Evolutionary conservation across 2,329 filamentous ascomycete species (phyloP), one percentile per base, ranked within the genome.

Genomic region (Epicoccum sorghinum): DNA sequence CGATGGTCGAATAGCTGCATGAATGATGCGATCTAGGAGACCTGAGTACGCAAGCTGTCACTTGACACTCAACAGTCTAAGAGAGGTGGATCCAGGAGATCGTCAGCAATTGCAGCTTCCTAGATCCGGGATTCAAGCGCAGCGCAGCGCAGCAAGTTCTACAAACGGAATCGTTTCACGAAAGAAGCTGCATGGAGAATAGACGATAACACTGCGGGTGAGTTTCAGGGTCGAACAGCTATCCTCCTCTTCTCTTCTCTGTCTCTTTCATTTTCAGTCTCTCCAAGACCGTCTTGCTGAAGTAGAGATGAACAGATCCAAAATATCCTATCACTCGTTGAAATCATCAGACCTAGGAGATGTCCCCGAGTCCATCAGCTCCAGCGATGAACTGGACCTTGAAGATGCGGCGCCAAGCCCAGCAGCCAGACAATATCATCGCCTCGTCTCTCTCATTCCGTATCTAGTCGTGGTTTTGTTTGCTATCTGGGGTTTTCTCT

Each of bases 401-500:
- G 35, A 37, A 22, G 35, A 37, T 29, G 27, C 35, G 35, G 9
- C 35, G 6, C 35, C 14, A 14, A 7, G 18, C 35, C 14, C 35
- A 18, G 22, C 5, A 4, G 6, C 13, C 35, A 22, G 18, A 37
- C 10, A 29, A 33, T 33, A 6, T 13, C 30, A 35, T 13, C 42
- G 29, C 23, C 1, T 45, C 9, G 13, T 45, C 2, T 33, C 42
- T 4, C 22, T 25, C 3, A 7, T 35, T 4, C 29, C 29, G 3
- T 30, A 30, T n/a, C 23, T 45, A 7, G 42, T 45, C n/a, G 42
- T 45, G 12, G 24, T 45, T 9, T 13, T n/a, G 9, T 35, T 45
- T 14, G 42, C 42, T 9, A 45, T 45, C 13, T 45, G 42, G 42
- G 42, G 42, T 12, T 45, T 45, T 7, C 29, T 45, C 27, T 45